These are phyloP conservation scores for Vitis hybrid DNA, from an alignment of 177 flowering plant genomes.

Conservation along the genomic window DNA sequence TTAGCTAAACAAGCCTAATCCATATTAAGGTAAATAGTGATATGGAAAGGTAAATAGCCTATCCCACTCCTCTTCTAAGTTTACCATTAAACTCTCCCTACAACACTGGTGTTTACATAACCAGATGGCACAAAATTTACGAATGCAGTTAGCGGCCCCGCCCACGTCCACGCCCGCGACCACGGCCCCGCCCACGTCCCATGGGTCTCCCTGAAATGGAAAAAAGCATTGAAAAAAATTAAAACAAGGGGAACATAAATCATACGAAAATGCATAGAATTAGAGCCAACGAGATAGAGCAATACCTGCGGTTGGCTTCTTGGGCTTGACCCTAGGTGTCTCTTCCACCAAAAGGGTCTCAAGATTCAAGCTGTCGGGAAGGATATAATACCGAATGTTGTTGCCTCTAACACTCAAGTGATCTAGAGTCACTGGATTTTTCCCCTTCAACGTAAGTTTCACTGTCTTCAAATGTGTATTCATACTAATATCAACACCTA, in stretches of 20 bases:
- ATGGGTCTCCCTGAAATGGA: slow-evolving; percentile 59
- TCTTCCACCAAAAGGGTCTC: slow-evolving; percentile 94
- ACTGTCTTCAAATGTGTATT: slow-evolving; percentile 95
- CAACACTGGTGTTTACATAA: too few relatives aligned
- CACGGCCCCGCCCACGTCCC: slow-evolving; percentile 93
- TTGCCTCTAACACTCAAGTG: slow-evolving; percentile 94
- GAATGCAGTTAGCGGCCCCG: slow-evolving; percentile 64
- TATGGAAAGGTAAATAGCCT: too few relatives aligned
- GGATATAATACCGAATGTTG: slow-evolving; percentile 90
- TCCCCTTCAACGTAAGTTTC: slow-evolving; percentile 86
- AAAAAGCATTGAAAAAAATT: neutral
- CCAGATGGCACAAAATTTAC: neutral
- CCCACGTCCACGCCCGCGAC: slow-evolving; percentile 92
- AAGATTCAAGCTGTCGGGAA: slow-evolving; percentile 95
- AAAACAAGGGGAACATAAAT: too few relatives aligned
- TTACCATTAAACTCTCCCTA: too few relatives aligned
- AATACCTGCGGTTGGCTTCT: slow-evolving; percentile 90
- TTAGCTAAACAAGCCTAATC: too few relatives aligned
- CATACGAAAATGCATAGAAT: neutral
- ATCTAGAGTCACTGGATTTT: slow-evolving; percentile 87
- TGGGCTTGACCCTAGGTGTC: slow-evolving; percentile 91
- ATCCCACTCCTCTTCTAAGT: too few relatives aligned
- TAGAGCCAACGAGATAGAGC: neutral
- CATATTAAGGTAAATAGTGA: too few relatives aligned
- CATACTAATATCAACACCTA: slow-evolving; percentile 97